Evolutionary conservation across 192 early-diverging fungal genomes (phyloP), one percentile per base, ranked within the genome.

Genomic region (Geosiphon pyriformis): DNA sequence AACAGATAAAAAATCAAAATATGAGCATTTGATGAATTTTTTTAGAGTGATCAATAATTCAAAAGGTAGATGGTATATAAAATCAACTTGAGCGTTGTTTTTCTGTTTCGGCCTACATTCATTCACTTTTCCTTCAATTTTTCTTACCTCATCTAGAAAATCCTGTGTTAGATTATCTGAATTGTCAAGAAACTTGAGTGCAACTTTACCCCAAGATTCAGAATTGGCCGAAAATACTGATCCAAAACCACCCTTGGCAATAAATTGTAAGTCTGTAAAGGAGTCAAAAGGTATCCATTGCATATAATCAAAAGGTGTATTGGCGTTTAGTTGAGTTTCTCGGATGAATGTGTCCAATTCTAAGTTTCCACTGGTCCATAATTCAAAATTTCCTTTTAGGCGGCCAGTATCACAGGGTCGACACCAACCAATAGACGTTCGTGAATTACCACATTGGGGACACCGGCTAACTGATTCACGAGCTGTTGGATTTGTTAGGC

Each of bases 101-200:
- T n/a, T n/a, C n/a, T n/a, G n/a, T n/a, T n/a, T n/a, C n/a, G n/a
- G n/a, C n/a, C n/a, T n/a, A n/a, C n/a, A n/a, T n/a, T n/a, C n/a
- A n/a, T n/a, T n/a, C n/a, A n/a, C n/a, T n/a, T n/a, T n/a, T n/a
- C n/a, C n/a, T n/a, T n/a, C n/a, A n/a, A n/a, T n/a, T 20, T 17
- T 33, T 33, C 6, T 64, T 30, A 64, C 61, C 61, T 64, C 61
- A 22, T 64, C 61, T n/a, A 64, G 22, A 64, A 64, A 64, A n/a
- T 64, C 61, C 15, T 18, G n/a, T 17, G 48, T 17, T 20, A 64
- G 22, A 3, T 22, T 31, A 15, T 64, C 61, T 0, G 61, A 52
- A 33, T 64, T 51, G 33, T 64, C 61, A 25, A 64, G 31, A 64
- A 64, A 64, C 25, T 64, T 64, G n/a, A 64, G 49, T 22, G 61